These are phyloP conservation scores for Dothideomycetidae sp. DNA, from an alignment of 2,329 filamentous ascomycete genomes.

Conservation along the genomic window DNA sequence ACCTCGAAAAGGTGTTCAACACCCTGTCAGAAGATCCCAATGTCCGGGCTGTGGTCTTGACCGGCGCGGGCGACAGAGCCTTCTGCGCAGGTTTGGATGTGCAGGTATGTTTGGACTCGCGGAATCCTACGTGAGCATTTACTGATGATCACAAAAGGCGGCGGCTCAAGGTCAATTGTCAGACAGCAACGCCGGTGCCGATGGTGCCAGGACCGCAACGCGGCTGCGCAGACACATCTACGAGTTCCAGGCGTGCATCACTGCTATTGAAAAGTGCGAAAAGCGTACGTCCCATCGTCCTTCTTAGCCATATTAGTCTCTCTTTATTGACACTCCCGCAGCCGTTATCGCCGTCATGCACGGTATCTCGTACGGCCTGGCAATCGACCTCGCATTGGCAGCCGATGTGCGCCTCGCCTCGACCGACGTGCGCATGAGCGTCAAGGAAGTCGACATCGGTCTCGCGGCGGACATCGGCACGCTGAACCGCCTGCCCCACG, in stretches of 20 bases:
- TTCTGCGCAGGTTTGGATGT: conserved; percentile 84
- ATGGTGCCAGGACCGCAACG: conserved; percentile 17
- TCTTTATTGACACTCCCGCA: conserved; percentile 18
- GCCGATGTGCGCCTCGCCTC: conserved; percentile 54
- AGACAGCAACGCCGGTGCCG: conserved; percentile 1
- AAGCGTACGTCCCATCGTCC: conserved; percentile 41
- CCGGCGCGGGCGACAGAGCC: conserved; percentile 65
- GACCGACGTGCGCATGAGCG: conserved; percentile 45
- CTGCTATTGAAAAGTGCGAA: conserved; percentile 67
- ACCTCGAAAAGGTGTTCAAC: conserved; percentile 58
- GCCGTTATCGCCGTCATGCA: conserved; percentile 73
- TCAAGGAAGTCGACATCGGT: conserved; percentile 75
- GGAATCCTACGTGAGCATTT: no score
- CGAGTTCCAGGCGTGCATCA: conserved; percentile 69
- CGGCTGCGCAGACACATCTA: conserved; percentile 52
- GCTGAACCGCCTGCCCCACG: conserved; percentile 56
- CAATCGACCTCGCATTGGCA: conserved; percentile 53
- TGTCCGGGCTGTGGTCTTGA: conserved; percentile 64
- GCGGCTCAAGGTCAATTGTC: conserved; percentile 1
- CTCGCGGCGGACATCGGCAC: conserved; percentile 69
- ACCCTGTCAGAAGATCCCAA: conserved; percentile 56
- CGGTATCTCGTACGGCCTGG: conserved; percentile 62
- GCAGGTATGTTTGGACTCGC: no score
- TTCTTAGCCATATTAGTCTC: background rate
- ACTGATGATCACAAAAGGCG: no score